A percentile compares a stretch with the other conserved stretches of the same genome.
phyloP scores from a whole-genome alignment of 169 alveolate genomes.

The Babesia ovata region DNA sequence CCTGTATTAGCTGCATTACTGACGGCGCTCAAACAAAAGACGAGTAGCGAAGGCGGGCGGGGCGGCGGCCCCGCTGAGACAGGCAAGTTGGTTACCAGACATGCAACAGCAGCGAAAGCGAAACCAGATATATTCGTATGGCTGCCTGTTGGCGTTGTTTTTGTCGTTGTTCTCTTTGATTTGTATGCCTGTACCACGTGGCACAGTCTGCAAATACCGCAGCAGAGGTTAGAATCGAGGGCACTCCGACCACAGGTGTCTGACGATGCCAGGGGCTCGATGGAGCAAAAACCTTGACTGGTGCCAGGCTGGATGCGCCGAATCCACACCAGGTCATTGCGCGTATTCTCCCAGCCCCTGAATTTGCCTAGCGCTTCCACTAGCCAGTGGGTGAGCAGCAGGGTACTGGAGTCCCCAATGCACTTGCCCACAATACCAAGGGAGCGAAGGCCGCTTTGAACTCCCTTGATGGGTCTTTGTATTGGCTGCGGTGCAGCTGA shows the following conservation, averaged over 20 bases:
- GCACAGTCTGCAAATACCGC: neutral
- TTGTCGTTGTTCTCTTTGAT: no score
- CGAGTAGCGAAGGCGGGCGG: neutral
- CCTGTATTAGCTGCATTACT: neutral
- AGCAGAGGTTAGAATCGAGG: neutral
- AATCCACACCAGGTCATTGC: neutral
- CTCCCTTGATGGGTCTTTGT: neutral
- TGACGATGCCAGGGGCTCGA: constrained; percentile 4
- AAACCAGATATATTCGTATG: neutral
- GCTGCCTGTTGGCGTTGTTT: neutral
- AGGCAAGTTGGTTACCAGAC: neutral
- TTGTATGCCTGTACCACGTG: neutral
- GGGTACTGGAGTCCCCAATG: neutral
- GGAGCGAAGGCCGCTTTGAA: neutral
- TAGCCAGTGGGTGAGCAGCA: constrained; percentile 1
- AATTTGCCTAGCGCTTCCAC: neutral
- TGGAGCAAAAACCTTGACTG: neutral
- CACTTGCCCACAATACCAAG: neutral
- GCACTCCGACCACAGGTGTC: neutral
- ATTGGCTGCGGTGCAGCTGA: no score
- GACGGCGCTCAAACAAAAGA: neutral
- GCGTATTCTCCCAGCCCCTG: neutral
- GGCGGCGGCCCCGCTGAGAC: neutral
- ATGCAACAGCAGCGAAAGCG: constrained; percentile 5
- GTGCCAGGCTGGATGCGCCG: neutral